A percentile compares a stretch with the other conserved stretches of the same genome.
phyloP scores from a whole-genome alignment of 352 stramenopile genomes.

The Phytophthora lateralis region DNA sequence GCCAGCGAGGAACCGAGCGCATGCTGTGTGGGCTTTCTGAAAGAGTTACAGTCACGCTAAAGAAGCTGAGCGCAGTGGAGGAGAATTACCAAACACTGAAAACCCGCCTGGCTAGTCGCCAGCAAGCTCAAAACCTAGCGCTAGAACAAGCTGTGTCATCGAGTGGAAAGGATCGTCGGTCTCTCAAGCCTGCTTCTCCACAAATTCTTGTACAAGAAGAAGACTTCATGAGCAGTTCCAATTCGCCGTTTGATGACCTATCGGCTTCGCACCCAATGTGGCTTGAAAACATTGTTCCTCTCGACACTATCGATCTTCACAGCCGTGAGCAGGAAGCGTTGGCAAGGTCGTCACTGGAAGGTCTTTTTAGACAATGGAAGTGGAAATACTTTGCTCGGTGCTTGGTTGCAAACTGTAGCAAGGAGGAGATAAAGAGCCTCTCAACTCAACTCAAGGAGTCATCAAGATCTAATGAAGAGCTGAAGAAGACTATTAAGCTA shows the following conservation, averaged over 20 bases:
- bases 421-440: constrained; percentile 3
- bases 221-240: constrained; percentile 20
- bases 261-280: constrained; percentile 23
- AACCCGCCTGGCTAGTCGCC: constrained; percentile 6
- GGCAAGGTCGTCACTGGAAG: constrained; percentile 1
- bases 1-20: constrained; percentile 40
- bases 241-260: constrained; percentile 13
- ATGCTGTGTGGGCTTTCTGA: constrained; percentile 32
- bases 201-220: constrained; percentile 36
- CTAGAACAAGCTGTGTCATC: constrained; percentile 8
- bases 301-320: constrained; percentile 2
- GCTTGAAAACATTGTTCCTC: constrained; percentile 20
- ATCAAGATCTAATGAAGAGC: constrained; percentile 8
- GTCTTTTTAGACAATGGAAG: constrained; percentile 29
- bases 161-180: background rate
- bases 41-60: constrained; percentile 17
- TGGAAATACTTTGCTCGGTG: constrained; percentile 40
- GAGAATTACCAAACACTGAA: constrained; percentile 23
- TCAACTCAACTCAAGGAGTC: constrained; percentile 14
- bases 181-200: constrained; percentile 9
- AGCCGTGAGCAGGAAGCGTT: constrained; percentile 3
- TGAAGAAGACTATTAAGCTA: constrained; percentile 27
- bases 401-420: constrained; percentile 21
- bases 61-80: constrained; percentile 27
- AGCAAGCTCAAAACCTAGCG: background rate